phyloP scores from a whole-genome alignment of 805 yeast species.

The Yarrowia osloensis region DNA sequence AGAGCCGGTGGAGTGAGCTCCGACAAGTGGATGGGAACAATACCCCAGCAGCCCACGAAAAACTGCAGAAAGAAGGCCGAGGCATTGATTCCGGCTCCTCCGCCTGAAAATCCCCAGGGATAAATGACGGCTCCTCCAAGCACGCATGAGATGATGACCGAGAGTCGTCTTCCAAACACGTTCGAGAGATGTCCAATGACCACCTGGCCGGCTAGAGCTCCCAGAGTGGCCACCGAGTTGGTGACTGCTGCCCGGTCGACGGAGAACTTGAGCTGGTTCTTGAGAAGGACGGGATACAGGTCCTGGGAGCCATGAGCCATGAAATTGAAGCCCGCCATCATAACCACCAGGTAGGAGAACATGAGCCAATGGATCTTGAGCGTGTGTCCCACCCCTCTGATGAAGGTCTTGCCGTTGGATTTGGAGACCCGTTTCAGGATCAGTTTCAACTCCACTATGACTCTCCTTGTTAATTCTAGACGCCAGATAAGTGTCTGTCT shows the following conservation, averaged over 20 bases:
- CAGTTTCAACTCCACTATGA: slow-evolving; percentile 20
- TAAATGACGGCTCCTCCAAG: slow-evolving; percentile 62
- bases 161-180: slow-evolving; percentile 60
- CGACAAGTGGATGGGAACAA: slow-evolving; percentile 63
- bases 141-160: slow-evolving; percentile 53
- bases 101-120: slow-evolving; percentile 57
- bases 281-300: slow-evolving; percentile 64
- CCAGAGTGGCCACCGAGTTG: slow-evolving; percentile 63
- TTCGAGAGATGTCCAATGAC: slow-evolving; percentile 59
- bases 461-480: slow-evolving; percentile 36
- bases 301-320: slow-evolving; percentile 75
- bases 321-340: slow-evolving; percentile 70
- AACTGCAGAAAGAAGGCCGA: slow-evolving; percentile 65
- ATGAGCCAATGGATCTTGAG: slow-evolving; percentile 59
- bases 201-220: slow-evolving; percentile 68
- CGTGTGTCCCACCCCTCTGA: slow-evolving; percentile 30
- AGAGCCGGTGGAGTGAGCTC: slow-evolving; percentile 68
- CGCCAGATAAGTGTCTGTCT: slow-evolving; percentile 55
- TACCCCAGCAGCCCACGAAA: slow-evolving; percentile 75
- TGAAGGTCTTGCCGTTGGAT: background rate
- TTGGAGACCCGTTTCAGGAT: slow-evolving; percentile 30
- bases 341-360: slow-evolving; percentile 55
- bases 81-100: slow-evolving; percentile 53
- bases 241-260: slow-evolving; percentile 57
- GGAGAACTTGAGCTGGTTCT: slow-evolving; percentile 52